These are phyloP conservation scores for Polysphondylium violaceum DNA, from an alignment of 78 protist genomes.

Conservation along the genomic window DNA sequence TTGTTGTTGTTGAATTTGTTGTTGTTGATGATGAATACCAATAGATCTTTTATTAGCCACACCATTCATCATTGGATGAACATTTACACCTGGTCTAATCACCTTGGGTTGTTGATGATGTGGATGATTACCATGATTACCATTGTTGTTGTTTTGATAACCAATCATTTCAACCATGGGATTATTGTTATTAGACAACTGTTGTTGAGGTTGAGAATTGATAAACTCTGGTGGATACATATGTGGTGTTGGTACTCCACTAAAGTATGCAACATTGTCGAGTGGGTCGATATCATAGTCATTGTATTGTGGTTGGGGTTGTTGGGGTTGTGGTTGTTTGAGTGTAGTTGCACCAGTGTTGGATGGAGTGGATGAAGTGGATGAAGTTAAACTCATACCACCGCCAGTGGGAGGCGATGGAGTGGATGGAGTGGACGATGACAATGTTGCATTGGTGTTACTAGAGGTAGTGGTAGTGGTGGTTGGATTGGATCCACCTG, in stretches of 20 bases:
- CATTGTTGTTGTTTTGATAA: not conserved
- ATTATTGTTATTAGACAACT: not conserved
- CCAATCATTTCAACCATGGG: conserved; percentile 28
- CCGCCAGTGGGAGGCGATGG: no score
- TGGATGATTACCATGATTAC: not conserved
- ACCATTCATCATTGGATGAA: no score
- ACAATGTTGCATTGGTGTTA: no score
- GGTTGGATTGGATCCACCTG: not conserved
- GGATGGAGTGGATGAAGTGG: no score
- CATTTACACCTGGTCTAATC: no score
- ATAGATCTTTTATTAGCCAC: no score
- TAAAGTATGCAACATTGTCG: not conserved
- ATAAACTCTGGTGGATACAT: conserved; percentile 47
- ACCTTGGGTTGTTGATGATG: conserved; percentile 39
- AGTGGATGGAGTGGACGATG: no score
- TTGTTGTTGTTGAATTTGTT: not conserved
- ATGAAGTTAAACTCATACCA: no score
- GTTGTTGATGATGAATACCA: conserved; percentile 44
- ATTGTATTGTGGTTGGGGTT: not conserved
- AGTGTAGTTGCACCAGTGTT: no score
- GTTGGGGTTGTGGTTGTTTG: not conserved
- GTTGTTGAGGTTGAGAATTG: not conserved
- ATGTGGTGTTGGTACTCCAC: conserved; percentile 49
- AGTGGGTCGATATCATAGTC: not conserved
- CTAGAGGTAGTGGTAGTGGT: conserved; percentile 1